A percentile compares a stretch with the other conserved stretches of the same genome.
Conservation (phyloP, 768 basidiomycete genomes). For the Tulasnella sp. region DNA sequence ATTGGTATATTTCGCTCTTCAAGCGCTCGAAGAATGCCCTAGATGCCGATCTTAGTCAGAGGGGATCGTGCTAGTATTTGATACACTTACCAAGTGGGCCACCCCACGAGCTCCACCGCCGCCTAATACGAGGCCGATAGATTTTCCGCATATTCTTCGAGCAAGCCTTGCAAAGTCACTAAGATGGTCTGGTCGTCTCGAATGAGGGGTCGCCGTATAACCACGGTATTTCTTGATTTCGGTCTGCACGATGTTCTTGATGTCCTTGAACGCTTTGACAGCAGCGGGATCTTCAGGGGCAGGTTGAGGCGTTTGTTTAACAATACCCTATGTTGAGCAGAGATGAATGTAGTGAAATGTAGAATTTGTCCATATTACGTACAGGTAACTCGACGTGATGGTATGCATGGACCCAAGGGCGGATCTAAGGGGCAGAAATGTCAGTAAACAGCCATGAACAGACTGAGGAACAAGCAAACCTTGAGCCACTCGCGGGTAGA, state of each 20-base stretch:
- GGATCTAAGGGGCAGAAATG: constrained; percentile 42
- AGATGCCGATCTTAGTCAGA: background rate
- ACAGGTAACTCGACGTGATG: constrained; percentile 88
- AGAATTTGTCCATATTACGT: constrained; percentile 19
- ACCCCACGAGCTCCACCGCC: constrained; percentile 96
- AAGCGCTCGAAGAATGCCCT: constrained; percentile 89
- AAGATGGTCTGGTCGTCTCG: constrained; percentile 65
- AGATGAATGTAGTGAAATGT: background rate
- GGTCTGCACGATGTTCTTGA: constrained; percentile 86
- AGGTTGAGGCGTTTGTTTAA: constrained; percentile 44
- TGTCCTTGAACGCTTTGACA: constrained; percentile 74
- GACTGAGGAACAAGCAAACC: constrained; percentile 30
- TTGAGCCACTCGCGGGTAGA: constrained; percentile 95
- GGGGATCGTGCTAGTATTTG: background rate
- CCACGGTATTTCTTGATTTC: constrained; percentile 83
- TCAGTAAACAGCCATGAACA: background rate
- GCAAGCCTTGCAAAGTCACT: constrained; percentile 92
- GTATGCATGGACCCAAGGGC: constrained; percentile 94
- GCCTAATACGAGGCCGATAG: constrained; percentile 87
- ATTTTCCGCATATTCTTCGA: constrained; percentile 80
- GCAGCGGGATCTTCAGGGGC: constrained; percentile 66
- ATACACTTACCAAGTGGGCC: constrained; percentile 44
- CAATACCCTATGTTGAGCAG: constrained; percentile 45
- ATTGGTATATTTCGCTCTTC: constrained; percentile 90
- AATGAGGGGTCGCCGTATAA: constrained; percentile 44